A percentile compares a stretch with the other conserved stretches of the same genome.
phyloP scores from a whole-genome alignment of 352 stramenopile genomes.

The Thalassiosira mediterranea region DNA sequence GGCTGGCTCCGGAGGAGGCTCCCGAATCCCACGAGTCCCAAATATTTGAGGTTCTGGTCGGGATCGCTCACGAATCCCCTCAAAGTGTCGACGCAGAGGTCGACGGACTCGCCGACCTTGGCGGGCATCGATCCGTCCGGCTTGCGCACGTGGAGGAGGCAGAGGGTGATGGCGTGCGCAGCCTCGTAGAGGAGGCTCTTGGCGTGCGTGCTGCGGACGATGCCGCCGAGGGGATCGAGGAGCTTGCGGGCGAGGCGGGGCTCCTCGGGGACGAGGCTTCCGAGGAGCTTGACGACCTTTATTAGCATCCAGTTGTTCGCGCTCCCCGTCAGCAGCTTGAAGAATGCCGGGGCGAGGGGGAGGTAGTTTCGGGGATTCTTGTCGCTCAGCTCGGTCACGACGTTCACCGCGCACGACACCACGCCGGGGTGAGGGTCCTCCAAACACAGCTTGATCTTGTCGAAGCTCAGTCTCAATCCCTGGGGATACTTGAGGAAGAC shows the following conservation, averaged over 20 bases:
- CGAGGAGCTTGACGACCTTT: slow-evolving; percentile 99
- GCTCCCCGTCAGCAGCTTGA: slow-evolving; percentile 95
- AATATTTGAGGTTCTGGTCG: slow-evolving; percentile 99
- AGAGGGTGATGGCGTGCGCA: slow-evolving; percentile 95
- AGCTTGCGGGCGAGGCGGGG: slow-evolving; percentile 96
- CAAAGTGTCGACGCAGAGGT: slow-evolving; percentile 94
- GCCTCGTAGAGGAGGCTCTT: slow-evolving; percentile 99
- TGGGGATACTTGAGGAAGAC: slow-evolving; percentile 98
- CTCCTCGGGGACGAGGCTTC: slow-evolving; percentile 96
- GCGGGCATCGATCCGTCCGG: slow-evolving; percentile 93
- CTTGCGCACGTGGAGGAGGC: slow-evolving; percentile 95
- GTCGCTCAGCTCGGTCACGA: slow-evolving; percentile 98
- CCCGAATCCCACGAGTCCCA: slow-evolving; percentile 96
- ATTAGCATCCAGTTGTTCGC: slow-evolving; percentile 99
- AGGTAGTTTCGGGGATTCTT: slow-evolving; percentile 99
- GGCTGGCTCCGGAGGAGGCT: slow-evolving; percentile 96
- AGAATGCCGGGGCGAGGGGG: slow-evolving; percentile 96
- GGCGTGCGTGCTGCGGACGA: slow-evolving; percentile 96
- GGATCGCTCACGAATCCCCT: slow-evolving; percentile 94
- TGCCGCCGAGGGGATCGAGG: slow-evolving; percentile 95
- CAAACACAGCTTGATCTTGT: slow-evolving; percentile 95
- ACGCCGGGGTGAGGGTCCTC: slow-evolving; percentile 95
- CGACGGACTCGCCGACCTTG: slow-evolving; percentile 92
- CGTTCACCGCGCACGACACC: slow-evolving; percentile 97
- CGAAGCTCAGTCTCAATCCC: slow-evolving; percentile 96